Conservation (phyloP, 2,329 filamentous ascomycete genomes). For the Fusarium fracticaudum region DNA sequence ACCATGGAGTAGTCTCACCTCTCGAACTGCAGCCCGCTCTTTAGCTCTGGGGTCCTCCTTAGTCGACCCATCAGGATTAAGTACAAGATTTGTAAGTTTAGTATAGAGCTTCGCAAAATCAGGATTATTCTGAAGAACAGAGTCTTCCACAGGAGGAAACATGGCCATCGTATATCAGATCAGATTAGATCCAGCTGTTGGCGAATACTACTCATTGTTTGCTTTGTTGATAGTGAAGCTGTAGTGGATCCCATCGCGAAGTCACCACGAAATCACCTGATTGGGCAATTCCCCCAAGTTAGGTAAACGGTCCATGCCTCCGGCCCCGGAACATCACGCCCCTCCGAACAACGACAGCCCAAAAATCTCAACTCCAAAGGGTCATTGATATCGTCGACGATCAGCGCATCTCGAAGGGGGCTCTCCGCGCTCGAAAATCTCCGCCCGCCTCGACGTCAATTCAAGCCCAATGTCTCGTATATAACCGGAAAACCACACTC, state of each 20-base stretch:
- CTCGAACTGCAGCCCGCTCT: slow-evolving; percentile 58
- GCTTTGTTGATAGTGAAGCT: slow-evolving; percentile 19
- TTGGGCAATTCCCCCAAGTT: slow-evolving; percentile 7
- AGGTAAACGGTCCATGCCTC: neutral
- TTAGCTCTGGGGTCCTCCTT: slow-evolving; percentile 60
- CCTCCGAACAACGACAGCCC: slow-evolving; percentile 30
- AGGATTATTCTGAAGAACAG: slow-evolving; percentile 65
- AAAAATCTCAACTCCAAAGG: slow-evolving; percentile 40
- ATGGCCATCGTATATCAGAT: slow-evolving; percentile 48
- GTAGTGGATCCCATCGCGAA: slow-evolving; percentile 41
- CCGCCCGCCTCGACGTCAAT: slow-evolving; percentile 22
- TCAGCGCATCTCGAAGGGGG: slow-evolving; percentile 37
- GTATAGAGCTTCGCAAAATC: slow-evolving; percentile 68
- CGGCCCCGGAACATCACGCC: slow-evolving; percentile 42
- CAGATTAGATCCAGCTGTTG: neutral
- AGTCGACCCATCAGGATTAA: slow-evolving; percentile 68
- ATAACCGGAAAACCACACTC: slow-evolving; percentile 9
- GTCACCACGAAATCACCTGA: slow-evolving; percentile 50
- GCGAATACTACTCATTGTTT: neutral
- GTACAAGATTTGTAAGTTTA: slow-evolving; percentile 61
- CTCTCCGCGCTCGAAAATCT: slow-evolving; percentile 20
- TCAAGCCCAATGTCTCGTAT: slow-evolving; percentile 39
- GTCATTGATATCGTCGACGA: slow-evolving; percentile 15
- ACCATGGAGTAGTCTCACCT: slow-evolving; percentile 52
- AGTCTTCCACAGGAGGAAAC: slow-evolving; percentile 67